Conservation (phyloP, 148 eudicot species). For the Camellia lanceoleosa region DNA sequence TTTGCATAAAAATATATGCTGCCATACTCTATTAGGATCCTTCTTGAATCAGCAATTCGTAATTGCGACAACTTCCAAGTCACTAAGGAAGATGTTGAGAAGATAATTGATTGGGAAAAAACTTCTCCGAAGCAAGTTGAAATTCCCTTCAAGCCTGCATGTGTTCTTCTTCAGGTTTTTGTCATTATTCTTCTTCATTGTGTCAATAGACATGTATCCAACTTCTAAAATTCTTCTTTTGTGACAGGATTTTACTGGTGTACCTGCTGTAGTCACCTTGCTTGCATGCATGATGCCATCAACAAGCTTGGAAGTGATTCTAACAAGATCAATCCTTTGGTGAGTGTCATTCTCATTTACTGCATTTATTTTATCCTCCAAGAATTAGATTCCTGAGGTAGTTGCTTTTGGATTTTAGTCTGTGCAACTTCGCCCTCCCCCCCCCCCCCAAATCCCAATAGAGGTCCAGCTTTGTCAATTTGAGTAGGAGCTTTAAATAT, state of each 20-base stretch:
- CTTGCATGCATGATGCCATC: conserved; percentile 70
- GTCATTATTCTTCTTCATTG: background rate
- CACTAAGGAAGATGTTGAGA: conserved; percentile 65
- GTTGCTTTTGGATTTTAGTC: background rate
- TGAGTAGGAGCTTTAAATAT: background rate
- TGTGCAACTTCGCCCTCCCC: background rate
- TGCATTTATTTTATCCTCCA: background rate
- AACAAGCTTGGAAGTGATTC: conserved; percentile 61
- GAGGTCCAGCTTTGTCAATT: background rate
- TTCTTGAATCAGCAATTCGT: conserved; percentile 68
- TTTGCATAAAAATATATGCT: conserved; percentile 39
- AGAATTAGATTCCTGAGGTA: background rate
- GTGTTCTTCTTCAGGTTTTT: conserved; percentile 56
- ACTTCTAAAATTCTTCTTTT: conserved; percentile 9
- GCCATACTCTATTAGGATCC: conserved; percentile 63
- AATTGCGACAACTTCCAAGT: conserved; percentile 68
- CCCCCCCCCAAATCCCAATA: background rate
- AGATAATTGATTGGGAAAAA: conserved; percentile 66
- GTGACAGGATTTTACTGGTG: conserved; percentile 59
- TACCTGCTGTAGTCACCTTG: conserved; percentile 62
- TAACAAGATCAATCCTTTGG: conserved; percentile 64
- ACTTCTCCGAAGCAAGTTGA: conserved; percentile 57
- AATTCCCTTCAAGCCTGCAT: conserved; percentile 76
- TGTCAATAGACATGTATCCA: background rate
- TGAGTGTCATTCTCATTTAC: conserved; percentile 16